Conservation (phyloP, 306 rosid species). For the Corylus avellana region DNA sequence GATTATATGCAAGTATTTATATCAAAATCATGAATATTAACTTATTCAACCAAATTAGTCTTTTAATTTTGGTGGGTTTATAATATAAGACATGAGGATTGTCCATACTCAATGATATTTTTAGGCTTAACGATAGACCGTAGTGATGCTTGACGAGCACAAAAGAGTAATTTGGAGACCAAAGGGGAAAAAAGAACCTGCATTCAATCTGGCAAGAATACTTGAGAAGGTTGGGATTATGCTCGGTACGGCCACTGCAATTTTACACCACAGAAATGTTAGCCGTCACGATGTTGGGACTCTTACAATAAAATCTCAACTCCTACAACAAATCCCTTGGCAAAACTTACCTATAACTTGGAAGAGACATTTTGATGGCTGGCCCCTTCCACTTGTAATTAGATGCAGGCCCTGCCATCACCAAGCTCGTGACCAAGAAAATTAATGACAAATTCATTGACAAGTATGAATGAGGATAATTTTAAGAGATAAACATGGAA, state of each 20-base stretch:
- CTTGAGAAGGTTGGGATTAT: slow-evolving; percentile 68
- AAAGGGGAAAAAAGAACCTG: slow-evolving; percentile 46
- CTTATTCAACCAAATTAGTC: not conserved
- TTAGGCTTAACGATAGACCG: not conserved
- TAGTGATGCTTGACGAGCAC: not conserved
- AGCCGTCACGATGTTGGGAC: slow-evolving; percentile 3
- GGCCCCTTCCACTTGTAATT: slow-evolving; percentile 69
- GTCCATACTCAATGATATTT: too few relatives aligned
- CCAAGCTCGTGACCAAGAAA: slow-evolving; percentile 28
- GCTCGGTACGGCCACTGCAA: slow-evolving; percentile 72
- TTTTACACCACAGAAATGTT: slow-evolving; percentile 26
- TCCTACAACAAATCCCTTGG: not conserved
- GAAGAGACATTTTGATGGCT: slow-evolving; percentile 72
- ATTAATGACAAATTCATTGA: slow-evolving; percentile 4
- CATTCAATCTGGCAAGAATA: slow-evolving; percentile 83
- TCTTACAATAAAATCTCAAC: slow-evolving; percentile 1
- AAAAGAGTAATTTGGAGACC: not conserved
- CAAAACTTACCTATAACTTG: slow-evolving; percentile 80
- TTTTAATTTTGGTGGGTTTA: slow-evolving; percentile 1
- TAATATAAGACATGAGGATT: not conserved
- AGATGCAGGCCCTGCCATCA: slow-evolving; percentile 50
- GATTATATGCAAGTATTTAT: not conserved
- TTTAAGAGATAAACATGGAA: not conserved
- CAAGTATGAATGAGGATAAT: not conserved
- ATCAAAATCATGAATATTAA: not conserved